Evolutionary conservation across 1,139 yeast species (phyloP), one percentile per base, ranked within the genome.

Genomic region (Debaryomycetaceae sp.): DNA sequence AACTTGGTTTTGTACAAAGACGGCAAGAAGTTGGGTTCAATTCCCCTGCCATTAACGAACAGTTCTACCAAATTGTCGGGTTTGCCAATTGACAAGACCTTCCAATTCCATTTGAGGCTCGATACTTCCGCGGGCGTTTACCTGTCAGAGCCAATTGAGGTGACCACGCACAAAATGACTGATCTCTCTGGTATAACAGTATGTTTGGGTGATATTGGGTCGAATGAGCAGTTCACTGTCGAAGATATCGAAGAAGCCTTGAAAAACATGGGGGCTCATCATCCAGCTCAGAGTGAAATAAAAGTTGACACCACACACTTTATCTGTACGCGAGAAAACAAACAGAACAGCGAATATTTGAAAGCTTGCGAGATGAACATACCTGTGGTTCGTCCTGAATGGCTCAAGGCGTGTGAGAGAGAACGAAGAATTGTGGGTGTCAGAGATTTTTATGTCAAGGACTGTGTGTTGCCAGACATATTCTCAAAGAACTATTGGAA

Each of bases 341-440:
- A 74, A 45, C 81, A 80, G 24, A 74, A 77, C 43, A 66, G 78
- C 2, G 89, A 86, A 58, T 88, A 75, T 70, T 72, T 83, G 51
- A 85, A 83, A 61, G 99, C 99, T 1, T 76, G 80, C 49, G 91
- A 86, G 48, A 79, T 83, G 75, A 93, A 91, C 61, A 90, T 93
- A 47, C 99, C 99, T 3, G 81, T 93, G 38, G 93, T 93, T 24
- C 80, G 97, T 62, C 99, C 99, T 0, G 98, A 93, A 62, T 93
- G 98, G 98, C 72, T 93, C 47, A 85, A 87, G 65, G 97, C 97
- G 0, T 93, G 99, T 70, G 96, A 89, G 57, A 67, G 79, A 41
- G 98, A 91, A 58, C 80, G 95, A 54, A 72, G 97, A 57, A 82
- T 93, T 48, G 96, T 91, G 37, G 97, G 98, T 27, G 99, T 95